phyloP scores from a whole-genome alignment of 306 rosid species.

The Cucurbita maxima region DNA sequence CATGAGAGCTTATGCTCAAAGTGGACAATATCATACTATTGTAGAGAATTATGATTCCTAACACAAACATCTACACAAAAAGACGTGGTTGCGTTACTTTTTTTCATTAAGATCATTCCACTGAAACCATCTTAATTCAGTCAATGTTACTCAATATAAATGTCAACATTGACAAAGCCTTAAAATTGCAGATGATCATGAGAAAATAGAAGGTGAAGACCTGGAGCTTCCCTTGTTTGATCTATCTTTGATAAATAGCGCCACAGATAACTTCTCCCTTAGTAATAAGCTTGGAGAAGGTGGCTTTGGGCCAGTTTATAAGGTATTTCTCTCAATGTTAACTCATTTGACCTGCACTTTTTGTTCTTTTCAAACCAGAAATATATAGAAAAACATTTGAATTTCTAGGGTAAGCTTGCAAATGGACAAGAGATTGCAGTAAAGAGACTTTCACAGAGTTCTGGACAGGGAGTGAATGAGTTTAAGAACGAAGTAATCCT shows the following conservation, averaged over 20 bases:
- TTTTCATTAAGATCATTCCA: neutral
- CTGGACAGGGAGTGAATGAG: slow-evolving; percentile 45
- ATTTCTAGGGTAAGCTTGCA: slow-evolving; percentile 32
- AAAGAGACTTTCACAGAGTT: slow-evolving; percentile 31
- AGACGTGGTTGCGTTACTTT: neutral
- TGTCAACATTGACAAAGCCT: neutral
- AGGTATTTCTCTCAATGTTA: slow-evolving; percentile 6
- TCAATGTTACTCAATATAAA: neutral
- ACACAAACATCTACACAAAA: too few relatives aligned
- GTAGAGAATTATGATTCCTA: too few relatives aligned
- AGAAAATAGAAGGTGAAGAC: slow-evolving; percentile 12
- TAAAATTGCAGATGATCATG: neutral
- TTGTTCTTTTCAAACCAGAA: neutral
- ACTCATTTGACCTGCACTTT: neutral
- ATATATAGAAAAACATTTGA: neutral
- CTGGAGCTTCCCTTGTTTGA: slow-evolving; percentile 32
- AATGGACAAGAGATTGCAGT: slow-evolving; percentile 45
- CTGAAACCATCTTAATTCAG: neutral
- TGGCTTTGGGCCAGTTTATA: slow-evolving; percentile 45
- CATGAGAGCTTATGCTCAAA: too few relatives aligned
- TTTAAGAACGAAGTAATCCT: neutral
- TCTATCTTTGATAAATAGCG: slow-evolving; percentile 15
- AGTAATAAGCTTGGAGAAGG: slow-evolving; percentile 8
- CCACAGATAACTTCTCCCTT: slow-evolving; percentile 30
- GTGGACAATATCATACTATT: too few relatives aligned